phyloP scores from a whole-genome alignment of 495 filamentous ascomycete genomes.

The Penicillium fimorum region DNA sequence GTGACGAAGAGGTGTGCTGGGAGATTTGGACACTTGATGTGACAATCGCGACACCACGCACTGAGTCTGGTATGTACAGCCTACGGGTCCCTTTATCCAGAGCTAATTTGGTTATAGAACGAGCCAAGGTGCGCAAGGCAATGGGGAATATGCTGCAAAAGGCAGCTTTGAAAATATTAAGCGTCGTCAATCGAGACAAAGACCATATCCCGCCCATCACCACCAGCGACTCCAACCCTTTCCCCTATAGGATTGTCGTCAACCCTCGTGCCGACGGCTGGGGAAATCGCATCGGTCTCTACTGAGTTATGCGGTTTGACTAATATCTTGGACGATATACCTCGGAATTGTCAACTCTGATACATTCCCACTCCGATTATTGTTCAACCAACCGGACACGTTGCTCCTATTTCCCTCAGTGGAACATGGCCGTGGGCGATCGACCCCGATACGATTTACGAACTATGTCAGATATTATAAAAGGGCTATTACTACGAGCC shows the following conservation, averaged over 20 bases:
- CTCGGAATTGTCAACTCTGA: not conserved
- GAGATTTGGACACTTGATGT: constrained; percentile 93
- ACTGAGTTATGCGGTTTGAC: constrained; percentile 42
- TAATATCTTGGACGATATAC: not conserved
- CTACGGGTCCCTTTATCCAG: not conserved
- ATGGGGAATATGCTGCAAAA: constrained; percentile 85
- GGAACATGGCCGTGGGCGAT: not conserved
- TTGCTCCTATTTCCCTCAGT: not conserved
- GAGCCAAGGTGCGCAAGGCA: constrained; percentile 78
- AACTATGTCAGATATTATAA: not conserved
- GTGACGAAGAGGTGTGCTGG: constrained; percentile 93
- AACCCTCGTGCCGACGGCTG: constrained; percentile 77
- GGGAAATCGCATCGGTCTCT: constrained; percentile 77
- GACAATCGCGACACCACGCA: constrained; percentile 82
- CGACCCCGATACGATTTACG: constrained; percentile 7
- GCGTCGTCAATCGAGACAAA: constrained; percentile 80
- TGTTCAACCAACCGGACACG: constrained; percentile 4
- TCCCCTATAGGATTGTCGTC: constrained; percentile 88
- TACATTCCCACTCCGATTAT: not conserved
- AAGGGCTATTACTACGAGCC: not conserved
- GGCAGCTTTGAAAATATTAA: constrained; percentile 82
- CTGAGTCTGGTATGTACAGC: constrained; percentile 70
- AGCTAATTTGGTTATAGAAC: constrained; percentile 52
- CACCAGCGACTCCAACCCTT: constrained; percentile 86
- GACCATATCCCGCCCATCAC: constrained; percentile 98